phyloP scores from a whole-genome alignment of 2,329 filamentous ascomycete species.

The Neurospora sp. region DNA sequence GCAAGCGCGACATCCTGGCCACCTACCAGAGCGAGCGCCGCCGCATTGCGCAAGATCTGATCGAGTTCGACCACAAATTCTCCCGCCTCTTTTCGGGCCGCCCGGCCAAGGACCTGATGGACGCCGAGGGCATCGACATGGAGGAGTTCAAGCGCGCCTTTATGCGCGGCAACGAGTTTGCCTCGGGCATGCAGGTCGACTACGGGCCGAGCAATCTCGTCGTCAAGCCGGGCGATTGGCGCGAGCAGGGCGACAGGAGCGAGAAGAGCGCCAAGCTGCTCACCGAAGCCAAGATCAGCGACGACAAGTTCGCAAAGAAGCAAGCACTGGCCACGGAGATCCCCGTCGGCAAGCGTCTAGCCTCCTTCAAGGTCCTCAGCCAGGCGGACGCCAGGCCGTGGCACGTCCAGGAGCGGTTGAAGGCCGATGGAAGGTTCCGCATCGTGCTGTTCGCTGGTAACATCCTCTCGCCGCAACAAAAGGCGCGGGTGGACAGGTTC shows the following conservation, averaged over 20 bases:
- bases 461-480: constrained; percentile 33
- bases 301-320: constrained; percentile 16
- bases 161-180: constrained; percentile 49
- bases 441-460: constrained; percentile 54
- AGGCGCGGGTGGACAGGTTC: constrained; percentile 34
- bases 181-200: constrained; percentile 45
- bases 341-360: constrained; percentile 47
- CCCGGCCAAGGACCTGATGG: constrained; percentile 50
- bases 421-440: constrained; percentile 48
- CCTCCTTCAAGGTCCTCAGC: constrained; percentile 48
- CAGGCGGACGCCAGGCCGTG: constrained; percentile 46
- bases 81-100: constrained; percentile 45
- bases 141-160: constrained; percentile 53
- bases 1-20: constrained; percentile 31
- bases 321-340: constrained; percentile 34
- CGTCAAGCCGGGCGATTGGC: constrained; percentile 36
- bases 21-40: constrained; percentile 46
- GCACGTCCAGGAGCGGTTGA: constrained; percentile 48
- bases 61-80: constrained; percentile 52
- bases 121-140: constrained; percentile 52
- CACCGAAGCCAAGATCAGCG: neutral
- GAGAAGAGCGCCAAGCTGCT: constrained; percentile 23
- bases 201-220: constrained; percentile 48
- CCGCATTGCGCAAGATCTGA: constrained; percentile 54
- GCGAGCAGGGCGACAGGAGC: constrained; percentile 36